A percentile compares a stretch with the other conserved stretches of the same genome.
Conservation (phyloP, 805 yeast genomes). For the Lipomyces chichibuensis region DNA sequence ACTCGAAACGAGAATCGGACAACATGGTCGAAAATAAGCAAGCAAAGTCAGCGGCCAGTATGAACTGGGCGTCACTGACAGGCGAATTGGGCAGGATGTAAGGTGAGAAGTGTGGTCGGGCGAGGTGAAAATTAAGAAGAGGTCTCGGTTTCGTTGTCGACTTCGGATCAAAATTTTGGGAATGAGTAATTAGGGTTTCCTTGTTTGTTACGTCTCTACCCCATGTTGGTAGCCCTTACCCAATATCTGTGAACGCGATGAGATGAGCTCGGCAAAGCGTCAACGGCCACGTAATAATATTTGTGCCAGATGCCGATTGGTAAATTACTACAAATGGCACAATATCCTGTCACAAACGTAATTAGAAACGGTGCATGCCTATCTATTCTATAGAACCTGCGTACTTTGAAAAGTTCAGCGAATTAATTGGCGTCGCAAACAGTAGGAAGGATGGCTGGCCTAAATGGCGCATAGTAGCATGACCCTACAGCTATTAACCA, state of each 20-base stretch:
- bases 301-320: not conserved
- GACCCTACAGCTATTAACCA: not conserved
- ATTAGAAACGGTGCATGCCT: not conserved
- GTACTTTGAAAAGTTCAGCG: not conserved
- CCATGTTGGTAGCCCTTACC: not conserved
- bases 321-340: no score
- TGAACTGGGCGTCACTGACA: not conserved
- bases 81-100: not conserved
- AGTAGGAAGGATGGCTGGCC: not conserved
- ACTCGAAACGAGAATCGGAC: constrained; percentile 30
- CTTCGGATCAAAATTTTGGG: not conserved
- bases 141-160: no score
- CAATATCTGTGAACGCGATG: no score
- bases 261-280: no score
- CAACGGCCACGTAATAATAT: not conserved
- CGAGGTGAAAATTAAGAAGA: no score
- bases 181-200: constrained; percentile 1
- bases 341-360: not conserved
- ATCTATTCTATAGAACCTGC: not conserved
- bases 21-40: not conserved
- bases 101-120: not conserved
- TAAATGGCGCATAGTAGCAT: not conserved
- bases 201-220: not conserved
- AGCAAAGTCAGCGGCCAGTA: not conserved
- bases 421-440: no score